Percentiles rank a stretch among this genome's conserved stretches.
Evolutionary conservation across 2,329 filamentous ascomycete genomes (phyloP).

Genomic region (Sphaerulina populicola): DNA sequence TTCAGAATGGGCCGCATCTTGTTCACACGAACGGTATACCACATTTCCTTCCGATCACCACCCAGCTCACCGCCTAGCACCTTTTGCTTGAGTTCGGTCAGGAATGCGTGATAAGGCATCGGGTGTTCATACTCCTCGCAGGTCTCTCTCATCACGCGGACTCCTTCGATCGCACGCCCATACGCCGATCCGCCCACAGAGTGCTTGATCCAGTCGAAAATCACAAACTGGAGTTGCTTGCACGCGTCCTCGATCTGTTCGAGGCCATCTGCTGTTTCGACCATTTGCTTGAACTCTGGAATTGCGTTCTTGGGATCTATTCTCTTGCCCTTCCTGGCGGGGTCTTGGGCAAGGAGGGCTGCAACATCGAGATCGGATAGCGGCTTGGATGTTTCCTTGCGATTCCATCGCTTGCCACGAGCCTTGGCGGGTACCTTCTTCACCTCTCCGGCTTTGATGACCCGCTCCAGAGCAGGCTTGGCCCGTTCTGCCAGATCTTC

Average conservation of each 20-base stretch:
- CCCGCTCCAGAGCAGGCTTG: constrained; percentile 49
- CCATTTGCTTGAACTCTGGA: constrained; percentile 78
- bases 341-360: constrained; percentile 58
- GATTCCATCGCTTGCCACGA: constrained; percentile 51
- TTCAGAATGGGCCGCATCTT: constrained; percentile 66
- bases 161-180: constrained; percentile 62
- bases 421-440: constrained; percentile 54
- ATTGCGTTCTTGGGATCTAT: constrained; percentile 68
- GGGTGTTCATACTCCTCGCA: constrained; percentile 68
- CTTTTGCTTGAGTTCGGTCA: constrained; percentile 62
- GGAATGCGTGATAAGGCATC: constrained; percentile 64
- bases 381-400: constrained; percentile 61
- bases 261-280: constrained; percentile 52
- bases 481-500: constrained; percentile 55
- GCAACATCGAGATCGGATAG: constrained; percentile 85
- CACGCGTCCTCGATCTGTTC: constrained; percentile 58
- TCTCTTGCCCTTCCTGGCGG: constrained; percentile 40
- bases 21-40: constrained; percentile 61
- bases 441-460: constrained; percentile 65
- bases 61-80: constrained; percentile 61
- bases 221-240: constrained; percentile 65
- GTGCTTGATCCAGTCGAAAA: constrained; percentile 58
- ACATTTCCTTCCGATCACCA: constrained; percentile 73
- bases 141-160: constrained; percentile 71
- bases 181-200: constrained; percentile 72